Percentiles rank a stretch among this genome's conserved stretches.
phyloP scores from a whole-genome alignment of 352 stramenopile species.

The Phytophthora fragariaefolia region DNA sequence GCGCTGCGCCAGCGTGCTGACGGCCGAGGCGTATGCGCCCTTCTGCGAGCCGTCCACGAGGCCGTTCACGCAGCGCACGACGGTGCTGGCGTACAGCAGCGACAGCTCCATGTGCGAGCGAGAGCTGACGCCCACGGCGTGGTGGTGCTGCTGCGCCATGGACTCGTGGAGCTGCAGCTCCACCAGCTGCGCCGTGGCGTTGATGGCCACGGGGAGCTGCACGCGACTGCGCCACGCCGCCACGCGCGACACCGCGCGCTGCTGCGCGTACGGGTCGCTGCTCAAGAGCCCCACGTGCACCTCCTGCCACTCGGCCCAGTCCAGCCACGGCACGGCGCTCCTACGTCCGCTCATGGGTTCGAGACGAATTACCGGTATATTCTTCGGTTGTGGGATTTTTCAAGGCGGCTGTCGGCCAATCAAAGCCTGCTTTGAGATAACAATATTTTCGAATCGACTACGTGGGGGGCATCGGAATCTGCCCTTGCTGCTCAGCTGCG shows the following conservation, averaged over 20 bases:
- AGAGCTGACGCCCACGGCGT: constrained; percentile 70
- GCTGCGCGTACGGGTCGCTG: constrained; percentile 43
- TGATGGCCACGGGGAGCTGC: constrained; percentile 81
- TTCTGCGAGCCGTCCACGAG: constrained; percentile 85
- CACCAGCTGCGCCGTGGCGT: constrained; percentile 76
- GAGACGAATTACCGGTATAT: not conserved
- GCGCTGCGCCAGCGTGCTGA: constrained; percentile 81
- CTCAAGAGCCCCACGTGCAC: constrained; percentile 71
- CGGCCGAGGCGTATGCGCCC: constrained; percentile 73
- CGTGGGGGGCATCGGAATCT: too few species aligned
- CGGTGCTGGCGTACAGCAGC: constrained; percentile 63
- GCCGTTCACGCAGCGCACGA: constrained; percentile 87
- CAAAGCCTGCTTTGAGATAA: constrained; percentile 10
- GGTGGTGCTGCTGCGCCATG: constrained; percentile 69
- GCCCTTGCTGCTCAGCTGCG: constrained; percentile 1
- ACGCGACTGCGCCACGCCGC: constrained; percentile 71
- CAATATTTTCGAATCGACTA: constrained; percentile 27
- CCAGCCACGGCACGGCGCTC: constrained; percentile 60
- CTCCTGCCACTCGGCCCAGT: constrained; percentile 82
- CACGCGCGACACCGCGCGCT: constrained; percentile 65
- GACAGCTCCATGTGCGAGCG: constrained; percentile 85
- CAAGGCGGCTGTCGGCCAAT: not conserved
- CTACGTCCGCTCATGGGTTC: constrained; percentile 56
- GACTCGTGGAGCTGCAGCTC: constrained; percentile 79
- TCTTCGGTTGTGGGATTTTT: too few species aligned